These are phyloP conservation scores for Mycena pura DNA, from an alignment of 768 basidiomycete species.

Conservation along the genomic window DNA sequence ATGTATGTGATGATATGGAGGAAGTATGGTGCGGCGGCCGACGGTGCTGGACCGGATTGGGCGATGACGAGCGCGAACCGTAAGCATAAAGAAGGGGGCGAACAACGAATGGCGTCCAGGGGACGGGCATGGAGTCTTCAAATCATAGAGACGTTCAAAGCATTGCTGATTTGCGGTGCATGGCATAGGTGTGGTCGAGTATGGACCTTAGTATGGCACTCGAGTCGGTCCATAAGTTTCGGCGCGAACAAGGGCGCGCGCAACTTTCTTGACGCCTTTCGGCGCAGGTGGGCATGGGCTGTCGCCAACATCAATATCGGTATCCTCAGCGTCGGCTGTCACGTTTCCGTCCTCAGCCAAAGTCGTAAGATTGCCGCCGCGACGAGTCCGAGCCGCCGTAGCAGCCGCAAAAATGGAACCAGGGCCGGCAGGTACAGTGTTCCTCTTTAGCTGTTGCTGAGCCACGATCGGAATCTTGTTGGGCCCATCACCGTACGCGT, in stretches of 20 bases:
- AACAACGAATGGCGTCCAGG: conserved; percentile 21
- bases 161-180: conserved; percentile 22
- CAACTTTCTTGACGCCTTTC: conserved; percentile 64
- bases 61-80: conserved; percentile 14
- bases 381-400: conserved; percentile 69
- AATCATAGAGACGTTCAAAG: conserved; percentile 17
- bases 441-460: conserved; percentile 64
- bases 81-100: conserved; percentile 29
- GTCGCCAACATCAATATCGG: conserved; percentile 80
- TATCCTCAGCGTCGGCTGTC: conserved; percentile 71
- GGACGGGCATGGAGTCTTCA: conserved; percentile 23
- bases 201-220: conserved; percentile 41
- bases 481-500: conserved; percentile 84
- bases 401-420: conserved; percentile 71
- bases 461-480: conserved; percentile 45
- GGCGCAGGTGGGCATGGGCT: conserved; percentile 88
- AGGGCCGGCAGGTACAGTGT: conserved; percentile 64
- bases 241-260: conserved; percentile 59
- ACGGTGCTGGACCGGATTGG: background rate
- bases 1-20: conserved; percentile 10
- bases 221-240: conserved; percentile 75
- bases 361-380: conserved; percentile 61
- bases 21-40: conserved; percentile 3
- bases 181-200: conserved; percentile 10
- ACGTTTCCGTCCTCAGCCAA: conserved; percentile 72